These are phyloP conservation scores for Rauvolfia tetraphylla DNA, from an alignment of 257 asterid genomes.

Conservation along the genomic window DNA sequence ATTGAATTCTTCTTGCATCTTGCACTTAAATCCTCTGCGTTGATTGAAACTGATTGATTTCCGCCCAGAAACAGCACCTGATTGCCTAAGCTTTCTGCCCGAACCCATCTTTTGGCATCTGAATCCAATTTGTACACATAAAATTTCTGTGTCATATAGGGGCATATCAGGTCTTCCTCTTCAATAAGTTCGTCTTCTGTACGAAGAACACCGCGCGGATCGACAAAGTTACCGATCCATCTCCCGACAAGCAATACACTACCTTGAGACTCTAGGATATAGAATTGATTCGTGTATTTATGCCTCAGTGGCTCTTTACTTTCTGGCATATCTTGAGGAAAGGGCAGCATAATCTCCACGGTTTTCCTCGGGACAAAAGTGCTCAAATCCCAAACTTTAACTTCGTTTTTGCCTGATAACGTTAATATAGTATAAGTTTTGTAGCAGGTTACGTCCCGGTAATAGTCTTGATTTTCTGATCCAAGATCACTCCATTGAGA, in stretches of 20 bases:
- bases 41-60: slow-evolving; percentile 26
- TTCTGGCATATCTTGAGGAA: background rate
- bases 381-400: background rate
- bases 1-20: slow-evolving; percentile 25
- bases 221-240: slow-evolving; percentile 35
- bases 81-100: slow-evolving; percentile 17
- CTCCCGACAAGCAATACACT: slow-evolving; percentile 20
- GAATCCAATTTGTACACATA: slow-evolving; percentile 22
- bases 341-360: background rate
- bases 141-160: slow-evolving; percentile 26
- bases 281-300: background rate
- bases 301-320: background rate
- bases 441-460: background rate
- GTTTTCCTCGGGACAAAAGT: background rate
- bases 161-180: slow-evolving; percentile 14
- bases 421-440: background rate
- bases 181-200: slow-evolving; percentile 28
- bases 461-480: background rate
- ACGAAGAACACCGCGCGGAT: slow-evolving; percentile 21
- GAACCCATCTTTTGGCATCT: slow-evolving; percentile 14
- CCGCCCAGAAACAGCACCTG: slow-evolving; percentile 34
- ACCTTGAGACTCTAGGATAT: background rate
- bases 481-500: background rate
- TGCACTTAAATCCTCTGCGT: background rate
- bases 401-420: background rate